These are phyloP conservation scores for Ustilago loliicola DNA, from an alignment of 1,284 basidiomycete genomes.

Conservation along the genomic window DNA sequence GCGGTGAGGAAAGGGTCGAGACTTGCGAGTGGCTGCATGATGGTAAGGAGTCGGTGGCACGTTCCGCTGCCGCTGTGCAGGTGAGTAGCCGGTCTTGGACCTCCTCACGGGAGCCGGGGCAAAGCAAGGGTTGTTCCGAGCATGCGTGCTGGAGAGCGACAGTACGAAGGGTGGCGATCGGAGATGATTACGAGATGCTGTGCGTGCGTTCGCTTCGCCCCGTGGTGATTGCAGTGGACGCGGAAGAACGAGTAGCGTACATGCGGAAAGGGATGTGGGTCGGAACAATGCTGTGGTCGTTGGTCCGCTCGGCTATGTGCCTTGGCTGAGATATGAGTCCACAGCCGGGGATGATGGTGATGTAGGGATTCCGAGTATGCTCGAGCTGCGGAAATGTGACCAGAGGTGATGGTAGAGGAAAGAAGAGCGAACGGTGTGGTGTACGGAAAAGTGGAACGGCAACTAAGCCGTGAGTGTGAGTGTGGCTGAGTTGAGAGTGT, in stretches of 20 bases:
- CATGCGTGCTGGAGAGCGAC: slow-evolving; percentile 6
- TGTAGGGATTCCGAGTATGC: too few relatives aligned
- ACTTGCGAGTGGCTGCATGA: slow-evolving; percentile 35
- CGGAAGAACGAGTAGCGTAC: background rate
- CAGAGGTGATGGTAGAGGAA: background rate
- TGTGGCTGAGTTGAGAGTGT: slow-evolving; percentile 22
- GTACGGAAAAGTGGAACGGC: background rate
- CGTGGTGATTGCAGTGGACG: background rate
- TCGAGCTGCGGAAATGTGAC: too few relatives aligned
- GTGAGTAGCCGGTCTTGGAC: slow-evolving; percentile 12
- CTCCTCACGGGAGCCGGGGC: slow-evolving; percentile 6
- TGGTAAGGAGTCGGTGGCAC: background rate
- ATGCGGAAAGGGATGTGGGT: background rate
- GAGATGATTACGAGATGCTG: background rate
- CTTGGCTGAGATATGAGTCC: too few relatives aligned
- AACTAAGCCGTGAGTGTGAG: slow-evolving; percentile 7
- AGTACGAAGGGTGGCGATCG: background rate
- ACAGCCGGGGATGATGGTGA: too few relatives aligned
- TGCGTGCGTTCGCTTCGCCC: background rate
- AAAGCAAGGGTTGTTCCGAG: background rate
- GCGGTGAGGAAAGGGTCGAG: slow-evolving; percentile 27
- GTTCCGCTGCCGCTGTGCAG: background rate
- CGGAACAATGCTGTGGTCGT: too few relatives aligned
- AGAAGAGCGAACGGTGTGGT: background rate
- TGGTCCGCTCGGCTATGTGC: too few relatives aligned